Conservation (phyloP, 805 yeast species). For the Lipomyces chichibuensis region DNA sequence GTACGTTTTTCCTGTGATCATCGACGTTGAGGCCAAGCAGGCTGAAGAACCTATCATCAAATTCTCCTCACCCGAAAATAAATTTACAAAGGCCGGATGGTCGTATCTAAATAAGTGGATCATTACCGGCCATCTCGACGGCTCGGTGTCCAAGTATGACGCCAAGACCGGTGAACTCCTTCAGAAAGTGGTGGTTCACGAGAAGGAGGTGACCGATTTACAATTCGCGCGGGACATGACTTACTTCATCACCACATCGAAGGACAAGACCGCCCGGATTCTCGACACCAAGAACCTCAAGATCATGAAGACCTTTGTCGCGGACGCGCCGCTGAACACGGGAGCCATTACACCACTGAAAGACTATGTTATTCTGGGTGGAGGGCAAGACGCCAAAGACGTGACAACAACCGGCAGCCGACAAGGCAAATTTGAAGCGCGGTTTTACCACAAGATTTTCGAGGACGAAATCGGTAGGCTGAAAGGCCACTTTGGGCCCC, state of each 20-base stretch:
- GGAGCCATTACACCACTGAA: slow-evolving; percentile 93
- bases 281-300: slow-evolving; percentile 77
- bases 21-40: slow-evolving; percentile 47
- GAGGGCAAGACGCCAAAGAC: slow-evolving; percentile 99
- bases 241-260: slow-evolving; percentile 88
- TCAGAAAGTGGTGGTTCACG: slow-evolving; percentile 66
- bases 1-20: slow-evolving; percentile 63
- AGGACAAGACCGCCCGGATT: slow-evolving; percentile 82
- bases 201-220: slow-evolving; percentile 74
- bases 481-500: slow-evolving; percentile 98
- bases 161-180: slow-evolving; percentile 72
- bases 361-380: slow-evolving; percentile 91
- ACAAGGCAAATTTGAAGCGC: slow-evolving; percentile 96
- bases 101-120: slow-evolving; percentile 61
- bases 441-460: slow-evolving; percentile 92
- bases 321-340: slow-evolving; percentile 93
- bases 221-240: slow-evolving; percentile 87
- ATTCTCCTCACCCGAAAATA: slow-evolving; percentile 48
- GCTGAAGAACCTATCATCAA: slow-evolving; percentile 34
- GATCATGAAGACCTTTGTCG: slow-evolving; percentile 69
- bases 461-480: slow-evolving; percentile 96
- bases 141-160: slow-evolving; percentile 78
- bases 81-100: slow-evolving; percentile 86
- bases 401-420: slow-evolving; percentile 94
- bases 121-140: slow-evolving; percentile 87